Percentiles rank a stretch among this genome's conserved stretches.
These are phyloP conservation scores for Dioscorea zingiberensis DNA, from an alignment of 106 monocot genomes.

Conservation along the genomic window DNA sequence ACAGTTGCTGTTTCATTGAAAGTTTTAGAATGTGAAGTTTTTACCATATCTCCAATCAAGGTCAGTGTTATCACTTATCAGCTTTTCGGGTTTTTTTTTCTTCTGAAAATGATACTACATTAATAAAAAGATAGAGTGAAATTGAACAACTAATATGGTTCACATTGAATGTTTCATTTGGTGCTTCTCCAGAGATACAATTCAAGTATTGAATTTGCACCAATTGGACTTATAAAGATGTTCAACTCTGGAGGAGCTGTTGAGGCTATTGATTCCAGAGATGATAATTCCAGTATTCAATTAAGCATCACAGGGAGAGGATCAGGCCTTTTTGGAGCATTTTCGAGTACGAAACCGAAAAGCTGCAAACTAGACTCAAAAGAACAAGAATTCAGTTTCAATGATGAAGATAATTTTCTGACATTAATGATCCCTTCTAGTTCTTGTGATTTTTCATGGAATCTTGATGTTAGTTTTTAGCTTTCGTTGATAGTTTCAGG, in stretches of 20 bases:
- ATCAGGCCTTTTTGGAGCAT: conserved; percentile 40
- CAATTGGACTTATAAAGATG: conserved; percentile 42
- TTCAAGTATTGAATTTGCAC: conserved; percentile 29
- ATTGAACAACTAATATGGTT: too few species aligned
- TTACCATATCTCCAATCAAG: conserved; percentile 44
- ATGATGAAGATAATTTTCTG: conserved; percentile 19
- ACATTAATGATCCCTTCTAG: conserved; percentile 26
- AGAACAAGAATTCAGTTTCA: conserved; percentile 18
- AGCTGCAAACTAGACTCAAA: conserved; percentile 27
- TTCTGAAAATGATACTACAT: background rate
- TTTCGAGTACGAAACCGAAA: conserved; percentile 27
- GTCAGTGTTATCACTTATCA: background rate
- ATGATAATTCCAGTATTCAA: background rate
- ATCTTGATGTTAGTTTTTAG: conserved; percentile 13
- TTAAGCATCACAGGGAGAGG: conserved; percentile 30
- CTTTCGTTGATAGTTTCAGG: too few species aligned
- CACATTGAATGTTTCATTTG: background rate
- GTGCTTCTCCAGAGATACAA: conserved; percentile 13
- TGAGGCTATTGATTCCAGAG: conserved; percentile 9
- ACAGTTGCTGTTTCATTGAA: conserved; percentile 27
- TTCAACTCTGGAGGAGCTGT: conserved; percentile 46
- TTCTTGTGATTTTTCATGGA: conserved; percentile 15
- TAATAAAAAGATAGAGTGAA: background rate
- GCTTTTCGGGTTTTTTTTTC: background rate
- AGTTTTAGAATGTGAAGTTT: conserved; percentile 35